These are phyloP conservation scores for Clitocybe nebularis DNA, from an alignment of 1,284 basidiomycete genomes.

Conservation along the genomic window DNA sequence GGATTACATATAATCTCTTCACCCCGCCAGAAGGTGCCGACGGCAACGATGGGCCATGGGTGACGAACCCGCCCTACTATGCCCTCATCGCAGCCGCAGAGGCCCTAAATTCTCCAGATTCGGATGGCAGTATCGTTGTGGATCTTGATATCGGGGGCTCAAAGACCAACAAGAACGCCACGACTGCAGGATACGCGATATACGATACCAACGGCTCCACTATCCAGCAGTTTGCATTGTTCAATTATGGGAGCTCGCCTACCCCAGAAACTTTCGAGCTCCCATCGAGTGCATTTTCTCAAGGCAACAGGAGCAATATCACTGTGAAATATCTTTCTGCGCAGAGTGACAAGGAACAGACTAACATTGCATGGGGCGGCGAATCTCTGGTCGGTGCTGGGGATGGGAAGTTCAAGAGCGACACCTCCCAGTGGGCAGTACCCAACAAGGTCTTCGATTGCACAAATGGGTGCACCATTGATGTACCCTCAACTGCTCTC, in stretches of 20 bases:
- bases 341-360: conserved; percentile 45
- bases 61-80: conserved; percentile 53
- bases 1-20: conserved; percentile 49
- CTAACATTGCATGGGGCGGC: conserved; percentile 53
- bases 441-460: conserved; percentile 36
- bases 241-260: conserved; percentile 52
- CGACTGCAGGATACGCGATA: conserved; percentile 54
- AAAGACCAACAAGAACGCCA: conserved; percentile 30
- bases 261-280: conserved; percentile 30
- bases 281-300: conserved; percentile 25
- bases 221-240: conserved; percentile 46
- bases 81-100: conserved; percentile 55
- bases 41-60: conserved; percentile 39
- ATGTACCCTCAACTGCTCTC: conserved; percentile 41
- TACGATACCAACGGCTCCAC: conserved; percentile 41
- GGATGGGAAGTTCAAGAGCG: conserved; percentile 22
- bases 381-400: conserved; percentile 25
- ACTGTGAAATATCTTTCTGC: conserved; percentile 43
- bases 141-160: conserved; percentile 46
- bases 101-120: conserved; percentile 40
- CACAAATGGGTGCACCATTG: conserved; percentile 34
- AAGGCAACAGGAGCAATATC: conserved; percentile 19
- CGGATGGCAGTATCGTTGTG: conserved; percentile 43
- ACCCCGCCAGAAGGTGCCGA: conserved; percentile 37
- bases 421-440: conserved; percentile 34